Base-by-base conservation (phyloP, 495 filamentous ascomycete species). In the Penicillium canescens region DNA sequence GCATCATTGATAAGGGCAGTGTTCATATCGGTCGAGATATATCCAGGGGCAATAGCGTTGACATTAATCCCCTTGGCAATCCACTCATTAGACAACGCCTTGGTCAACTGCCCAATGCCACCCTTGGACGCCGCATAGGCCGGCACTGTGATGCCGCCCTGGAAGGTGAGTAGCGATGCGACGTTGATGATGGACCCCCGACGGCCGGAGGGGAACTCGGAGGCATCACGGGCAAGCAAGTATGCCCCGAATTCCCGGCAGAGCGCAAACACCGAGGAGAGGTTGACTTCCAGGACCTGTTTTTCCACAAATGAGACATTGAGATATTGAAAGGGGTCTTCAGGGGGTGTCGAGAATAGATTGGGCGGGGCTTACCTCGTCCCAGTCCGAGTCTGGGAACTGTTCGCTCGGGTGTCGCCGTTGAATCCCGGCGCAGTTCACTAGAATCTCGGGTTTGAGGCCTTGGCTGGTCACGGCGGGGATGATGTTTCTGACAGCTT, bases 1-100 rank as follows among this genome's bases (percentile, higher is more conserved):
- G 78, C 59, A 62, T 97, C 87, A 14, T 86, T 80, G 39, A 96
- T 82, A 65, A 97, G 66, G 6, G 90, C 92, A 40, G 75, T 79
- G 66, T 96, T 96, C 92, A 96, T 96, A 45, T 96, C 91, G 7
- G 92, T 96, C 38, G 81, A 89, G 47, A 96, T 88, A 62, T 96
- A 96, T 1, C 84, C 83, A 2, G 84, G 84, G n/a, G 88, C 89
- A 60, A 92, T 85, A 0, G 86, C 88, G 60, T 93, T 92, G 8
- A 93, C 89, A 16, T 80, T 89, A 57, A 96, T 84, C 0, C 91
- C 91, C 60, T 85, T 78, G 2, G 77, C 69, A 3, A 87, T 82
- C 92, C 92, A 96, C 69, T 95, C 90, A 52, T 96, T 96, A 20
- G 86, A 85, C 37, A 96, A 77, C 13, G 87, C 85, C 67, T 96